A percentile compares a stretch with the other conserved stretches of the same genome.
Conservation (phyloP, 2,329 filamentous ascomycete species). For the Rutstroemia sp. region DNA sequence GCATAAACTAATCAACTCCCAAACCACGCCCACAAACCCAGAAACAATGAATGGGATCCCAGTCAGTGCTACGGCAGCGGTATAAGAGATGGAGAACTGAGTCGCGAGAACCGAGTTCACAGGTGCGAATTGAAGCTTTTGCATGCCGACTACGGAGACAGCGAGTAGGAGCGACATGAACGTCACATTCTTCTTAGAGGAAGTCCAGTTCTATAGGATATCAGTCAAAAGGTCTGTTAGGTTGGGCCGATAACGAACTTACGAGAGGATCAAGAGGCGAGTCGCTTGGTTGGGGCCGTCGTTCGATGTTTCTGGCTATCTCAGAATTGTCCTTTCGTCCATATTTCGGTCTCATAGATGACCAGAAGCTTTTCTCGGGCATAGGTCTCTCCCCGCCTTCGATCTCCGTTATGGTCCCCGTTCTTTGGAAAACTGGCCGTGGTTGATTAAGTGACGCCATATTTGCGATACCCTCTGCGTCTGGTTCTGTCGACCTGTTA, state of each 20-base stretch:
- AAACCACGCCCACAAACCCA: conserved; percentile 37
- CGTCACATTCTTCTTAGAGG: conserved; percentile 46
- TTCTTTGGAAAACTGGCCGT: neutral
- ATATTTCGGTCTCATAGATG: neutral
- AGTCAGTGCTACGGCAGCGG: conserved; percentile 41
- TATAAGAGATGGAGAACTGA: conserved; percentile 39
- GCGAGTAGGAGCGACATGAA: conserved; percentile 40
- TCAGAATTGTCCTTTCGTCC: neutral
- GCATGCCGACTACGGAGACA: conserved; percentile 39
- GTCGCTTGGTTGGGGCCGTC: too few relatives aligned
- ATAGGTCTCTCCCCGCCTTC: too few relatives aligned
- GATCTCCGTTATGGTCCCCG: neutral
- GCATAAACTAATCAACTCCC: conserved; percentile 37
- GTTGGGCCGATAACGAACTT: too few relatives aligned
- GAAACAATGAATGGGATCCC: conserved; percentile 46
- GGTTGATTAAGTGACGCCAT: conserved; percentile 2
- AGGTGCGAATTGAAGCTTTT: conserved; percentile 47
- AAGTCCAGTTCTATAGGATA: conserved; percentile 44
- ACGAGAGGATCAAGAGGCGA: neutral
- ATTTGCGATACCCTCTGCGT: neutral
- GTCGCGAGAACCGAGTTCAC: conserved; percentile 39
- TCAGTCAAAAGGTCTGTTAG: neutral
- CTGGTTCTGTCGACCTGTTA: neutral
- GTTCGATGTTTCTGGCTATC: too few relatives aligned
- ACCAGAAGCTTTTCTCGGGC: neutral